phyloP scores from a whole-genome alignment of 2,329 filamentous ascomycete genomes.

The Aspergillus melleus region DNA sequence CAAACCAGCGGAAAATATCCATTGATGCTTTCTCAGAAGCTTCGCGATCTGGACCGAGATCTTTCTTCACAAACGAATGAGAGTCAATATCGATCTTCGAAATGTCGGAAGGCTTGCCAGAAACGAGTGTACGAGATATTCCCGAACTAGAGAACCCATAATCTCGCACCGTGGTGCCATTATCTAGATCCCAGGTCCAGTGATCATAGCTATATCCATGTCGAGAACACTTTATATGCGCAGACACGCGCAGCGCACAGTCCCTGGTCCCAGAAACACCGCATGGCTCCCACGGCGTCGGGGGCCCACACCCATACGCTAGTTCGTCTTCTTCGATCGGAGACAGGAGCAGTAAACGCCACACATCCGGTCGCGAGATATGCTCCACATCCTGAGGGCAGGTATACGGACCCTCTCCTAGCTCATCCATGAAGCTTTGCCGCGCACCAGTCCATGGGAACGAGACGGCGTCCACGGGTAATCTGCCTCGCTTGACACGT shows the following conservation, averaged over 20 bases:
- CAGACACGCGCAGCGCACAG: conserved; percentile 13
- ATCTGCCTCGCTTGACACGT: neutral
- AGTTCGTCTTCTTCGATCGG: conserved; percentile 14
- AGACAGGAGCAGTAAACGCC: no score
- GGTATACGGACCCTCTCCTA: no score
- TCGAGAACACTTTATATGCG: conserved; percentile 12
- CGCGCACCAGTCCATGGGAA: no score
- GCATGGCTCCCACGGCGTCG: conserved; percentile 6
- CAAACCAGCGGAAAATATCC: conserved; percentile 20
- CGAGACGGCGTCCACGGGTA: no score
- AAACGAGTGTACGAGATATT: neutral
- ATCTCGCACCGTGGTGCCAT: neutral
- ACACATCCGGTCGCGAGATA: no score
- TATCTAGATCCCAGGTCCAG: conserved; percentile 10
- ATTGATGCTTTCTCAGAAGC: conserved; percentile 18
- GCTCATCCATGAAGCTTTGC: no score
- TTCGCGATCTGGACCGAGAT: conserved; percentile 1
- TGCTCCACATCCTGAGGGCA: no score
- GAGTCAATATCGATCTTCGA: neutral
- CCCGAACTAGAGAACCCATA: neutral
- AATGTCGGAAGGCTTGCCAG: neutral
- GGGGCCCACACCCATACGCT: neutral
- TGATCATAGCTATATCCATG: conserved; percentile 12
- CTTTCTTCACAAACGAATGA: neutral
- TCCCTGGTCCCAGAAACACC: neutral